Base-by-base conservation (phyloP, 208 protist genomes). In the Spongospora subterranea region DNA sequence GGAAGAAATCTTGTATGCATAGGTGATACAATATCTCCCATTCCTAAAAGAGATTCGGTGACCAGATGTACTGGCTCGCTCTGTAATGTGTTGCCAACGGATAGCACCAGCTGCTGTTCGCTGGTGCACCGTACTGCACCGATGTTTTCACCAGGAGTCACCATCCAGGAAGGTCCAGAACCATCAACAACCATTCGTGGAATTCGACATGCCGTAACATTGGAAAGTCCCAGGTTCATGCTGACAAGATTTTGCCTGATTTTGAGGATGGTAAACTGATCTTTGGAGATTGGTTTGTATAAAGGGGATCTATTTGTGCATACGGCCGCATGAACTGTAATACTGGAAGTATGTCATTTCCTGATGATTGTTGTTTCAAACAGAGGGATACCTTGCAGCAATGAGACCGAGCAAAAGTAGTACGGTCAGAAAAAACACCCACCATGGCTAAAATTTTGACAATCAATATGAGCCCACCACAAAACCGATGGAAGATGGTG, bases 351-450 rank as follows among this genome's bases (percentile, higher is more conserved):
- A n/a, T n/a, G n/a, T n/a, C n/a, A n/a, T n/a, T n/a, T n/a, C n/a
- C n/a, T n/a, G n/a, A n/a, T n/a, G n/a, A n/a, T n/a, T n/a, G n/a
- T n/a, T n/a, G n/a, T n/a, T n/a, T n/a, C n/a, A n/a, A n/a, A n/a
- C n/a, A n/a, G n/a, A n/a, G n/a, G n/a, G n/a, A n/a, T n/a, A n/a
- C n/a, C n/a, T n/a, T n/a, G 71, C 71, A 20, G 71, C 71, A n/a
- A 82, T 35, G 17, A 82, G 71, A 35, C 71, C 71, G 11, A 82
- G n/a, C 17, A 82, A 82, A 6, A 82, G 71, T 13, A 82, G n/a
- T n/a, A 82, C 71, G 17, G 35, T 82, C 71, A 82, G 71, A 6
- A 82, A 35, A 43, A 82, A 82, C 71, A 82, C 6, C 71, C 71
- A 82, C 71, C 71, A 82, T 35, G 71, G 71, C 71, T 82, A n/a